Conservation (phyloP, 2,329 filamentous ascomycete species). For the Corinectria fuckeliana region DNA sequence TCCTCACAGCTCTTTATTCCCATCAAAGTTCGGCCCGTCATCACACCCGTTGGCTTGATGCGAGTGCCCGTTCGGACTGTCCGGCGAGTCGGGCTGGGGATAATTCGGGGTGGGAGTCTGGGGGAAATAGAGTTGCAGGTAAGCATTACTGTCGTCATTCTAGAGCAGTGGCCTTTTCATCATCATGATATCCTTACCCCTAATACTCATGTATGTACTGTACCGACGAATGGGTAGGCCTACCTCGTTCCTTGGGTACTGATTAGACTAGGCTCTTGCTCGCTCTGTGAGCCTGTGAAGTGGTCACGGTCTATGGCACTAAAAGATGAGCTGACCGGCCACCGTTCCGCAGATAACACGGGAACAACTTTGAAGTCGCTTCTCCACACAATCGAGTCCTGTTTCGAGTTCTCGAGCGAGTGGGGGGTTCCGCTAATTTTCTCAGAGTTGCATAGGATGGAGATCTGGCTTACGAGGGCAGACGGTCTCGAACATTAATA, state of each 20-base stretch:
- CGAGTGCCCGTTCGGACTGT: neutral
- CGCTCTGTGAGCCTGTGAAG: no score
- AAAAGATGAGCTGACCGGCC: constrained; percentile 11
- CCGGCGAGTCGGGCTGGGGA: constrained; percentile 11
- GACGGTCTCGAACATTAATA: constrained; percentile 30
- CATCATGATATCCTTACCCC: neutral
- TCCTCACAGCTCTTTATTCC: no score
- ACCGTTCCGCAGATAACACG: constrained; percentile 32
- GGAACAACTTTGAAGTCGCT: constrained; percentile 27
- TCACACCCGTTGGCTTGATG: neutral
- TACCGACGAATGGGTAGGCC: no score
- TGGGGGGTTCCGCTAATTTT: constrained; percentile 17
- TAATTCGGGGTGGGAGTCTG: neutral
- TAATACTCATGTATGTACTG: no score
- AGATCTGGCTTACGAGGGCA: constrained; percentile 28
- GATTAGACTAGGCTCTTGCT: no score
- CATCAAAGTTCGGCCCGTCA: constrained; percentile 6
- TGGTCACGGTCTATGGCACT: neutral
- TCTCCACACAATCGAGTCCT: constrained; percentile 18
- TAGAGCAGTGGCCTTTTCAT: neutral
- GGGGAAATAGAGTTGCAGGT: constrained; percentile 8
- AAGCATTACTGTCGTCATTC: neutral
- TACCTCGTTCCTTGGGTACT: neutral
- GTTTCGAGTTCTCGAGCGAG: neutral
- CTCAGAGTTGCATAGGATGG: constrained; percentile 20